These are phyloP conservation scores for Termitomyces heimii DNA, from an alignment of 768 basidiomycete genomes.

Conservation along the genomic window DNA sequence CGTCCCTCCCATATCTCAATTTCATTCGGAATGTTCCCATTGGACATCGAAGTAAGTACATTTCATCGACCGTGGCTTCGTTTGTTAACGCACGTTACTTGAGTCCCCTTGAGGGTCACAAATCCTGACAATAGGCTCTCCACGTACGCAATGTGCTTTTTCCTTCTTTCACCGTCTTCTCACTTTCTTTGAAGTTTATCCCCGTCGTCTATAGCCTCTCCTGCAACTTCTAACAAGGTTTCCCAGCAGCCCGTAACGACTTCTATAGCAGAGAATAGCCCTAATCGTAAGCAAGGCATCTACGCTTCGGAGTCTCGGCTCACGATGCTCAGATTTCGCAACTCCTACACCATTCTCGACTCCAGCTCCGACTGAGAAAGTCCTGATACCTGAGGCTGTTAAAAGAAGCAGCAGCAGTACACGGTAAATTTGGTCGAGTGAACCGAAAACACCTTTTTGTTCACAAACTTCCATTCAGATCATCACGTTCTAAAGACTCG, in stretches of 20 bases:
- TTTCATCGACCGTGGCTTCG: not conserved
- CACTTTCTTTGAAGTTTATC: slow-evolving; percentile 6
- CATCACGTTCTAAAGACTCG: slow-evolving; percentile 10
- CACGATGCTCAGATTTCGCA: not conserved
- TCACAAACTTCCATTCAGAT: not conserved
- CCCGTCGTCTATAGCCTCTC: not conserved
- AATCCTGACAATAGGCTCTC: slow-evolving; percentile 34
- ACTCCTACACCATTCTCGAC: slow-evolving; percentile 3
- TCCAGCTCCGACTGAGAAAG: not conserved
- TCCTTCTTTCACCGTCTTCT: not conserved
- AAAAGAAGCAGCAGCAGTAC: slow-evolving; percentile 6
- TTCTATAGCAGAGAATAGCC: not conserved
- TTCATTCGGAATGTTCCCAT: slow-evolving; percentile 41
- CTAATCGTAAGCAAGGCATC: not conserved
- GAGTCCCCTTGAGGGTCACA: slow-evolving; percentile 33
- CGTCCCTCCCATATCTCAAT: slow-evolving; percentile 42
- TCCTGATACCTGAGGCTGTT: slow-evolving; percentile 2
- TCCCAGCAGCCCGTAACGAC: not conserved
- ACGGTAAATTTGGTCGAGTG: not conserved
- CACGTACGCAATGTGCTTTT: slow-evolving; percentile 21
- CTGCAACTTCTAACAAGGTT: not conserved
- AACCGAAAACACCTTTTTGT: not conserved
- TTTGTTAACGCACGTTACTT: slow-evolving; percentile 1
- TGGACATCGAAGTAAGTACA: slow-evolving; percentile 37
- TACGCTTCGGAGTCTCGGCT: not conserved